Evolutionary conservation across 129 eudicot genomes (phyloP).

Genomic region (Dittrichia graveolens): DNA sequence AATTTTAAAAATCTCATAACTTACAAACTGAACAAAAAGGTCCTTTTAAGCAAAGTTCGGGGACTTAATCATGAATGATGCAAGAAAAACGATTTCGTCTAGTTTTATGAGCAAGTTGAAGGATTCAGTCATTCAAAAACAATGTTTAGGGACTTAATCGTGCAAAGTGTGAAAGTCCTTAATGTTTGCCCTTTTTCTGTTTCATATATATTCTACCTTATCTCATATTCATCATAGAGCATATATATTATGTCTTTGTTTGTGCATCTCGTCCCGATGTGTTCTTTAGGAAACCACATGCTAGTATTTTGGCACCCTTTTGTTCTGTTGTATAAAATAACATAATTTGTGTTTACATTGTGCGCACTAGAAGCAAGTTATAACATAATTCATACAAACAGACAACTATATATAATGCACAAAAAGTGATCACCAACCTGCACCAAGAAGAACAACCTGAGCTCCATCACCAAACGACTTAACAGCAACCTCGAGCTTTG

Average conservation of each 20-base stretch:
- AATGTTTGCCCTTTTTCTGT: background rate
- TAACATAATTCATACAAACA: conserved; percentile 10
- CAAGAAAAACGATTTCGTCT: too few species aligned
- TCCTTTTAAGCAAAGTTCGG: too few species aligned
- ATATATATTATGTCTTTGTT: too few species aligned
- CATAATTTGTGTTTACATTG: background rate
- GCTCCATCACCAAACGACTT: conserved; percentile 67
- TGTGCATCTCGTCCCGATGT: too few species aligned
- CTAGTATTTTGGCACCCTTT: too few species aligned
- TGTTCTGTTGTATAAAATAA: background rate
- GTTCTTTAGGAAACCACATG: too few species aligned
- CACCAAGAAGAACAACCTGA: conserved; percentile 97
- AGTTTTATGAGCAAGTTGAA: too few species aligned
- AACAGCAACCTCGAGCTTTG: conserved; percentile 81
- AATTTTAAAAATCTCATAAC: too few species aligned
- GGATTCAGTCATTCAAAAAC: too few species aligned
- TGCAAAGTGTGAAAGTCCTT: background rate
- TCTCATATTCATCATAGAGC: background rate
- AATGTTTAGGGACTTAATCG: background rate
- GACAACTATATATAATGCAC: conserved; percentile 2
- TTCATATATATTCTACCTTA: background rate
- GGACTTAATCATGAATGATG: too few species aligned
- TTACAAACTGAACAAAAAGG: too few species aligned
- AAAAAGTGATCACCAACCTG: conserved; percentile 61
- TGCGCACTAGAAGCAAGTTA: background rate